These are phyloP conservation scores for Fusarium transvaalense DNA, from an alignment of 2,329 filamentous ascomycete genomes.

Conservation along the genomic window DNA sequence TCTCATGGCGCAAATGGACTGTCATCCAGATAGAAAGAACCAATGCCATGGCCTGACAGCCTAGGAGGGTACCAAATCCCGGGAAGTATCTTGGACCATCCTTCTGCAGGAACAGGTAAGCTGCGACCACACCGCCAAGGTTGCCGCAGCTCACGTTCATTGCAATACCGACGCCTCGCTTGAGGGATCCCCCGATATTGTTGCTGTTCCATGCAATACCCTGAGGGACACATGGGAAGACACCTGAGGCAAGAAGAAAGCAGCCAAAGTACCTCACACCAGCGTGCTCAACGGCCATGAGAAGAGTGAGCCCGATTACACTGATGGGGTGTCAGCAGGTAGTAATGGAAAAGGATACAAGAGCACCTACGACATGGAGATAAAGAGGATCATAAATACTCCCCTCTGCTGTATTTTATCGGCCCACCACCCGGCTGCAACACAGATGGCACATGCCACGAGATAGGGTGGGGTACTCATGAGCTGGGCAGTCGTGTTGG, in stretches of 20 bases:
- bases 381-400: slow-evolving; percentile 1
- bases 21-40: neutral
- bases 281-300: neutral
- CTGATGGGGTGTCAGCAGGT: neutral
- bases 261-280: slow-evolving; percentile 3
- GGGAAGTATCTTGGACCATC: slow-evolving; percentile 10
- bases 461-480: slow-evolving; percentile 7
- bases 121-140: neutral
- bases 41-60: neutral
- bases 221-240: slow-evolving; percentile 4
- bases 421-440: slow-evolving; percentile 4
- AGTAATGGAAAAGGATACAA: neutral
- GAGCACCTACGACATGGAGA: neutral
- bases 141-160: slow-evolving; percentile 11
- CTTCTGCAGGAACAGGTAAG: neutral
- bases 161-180: slow-evolving; percentile 59
- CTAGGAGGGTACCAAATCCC: neutral
- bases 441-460: neutral
- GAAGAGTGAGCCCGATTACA: neutral
- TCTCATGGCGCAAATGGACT: neutral
- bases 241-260: slow-evolving; percentile 4
- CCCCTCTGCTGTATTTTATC: slow-evolving; percentile 9
- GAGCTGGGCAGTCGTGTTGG: slow-evolving; percentile 5
- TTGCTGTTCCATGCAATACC: slow-evolving; percentile 64
- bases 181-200: slow-evolving; percentile 68